Evolutionary conservation across 2,329 filamentous ascomycete species (phyloP).

Genomic region (Beauveria caledonica): DNA sequence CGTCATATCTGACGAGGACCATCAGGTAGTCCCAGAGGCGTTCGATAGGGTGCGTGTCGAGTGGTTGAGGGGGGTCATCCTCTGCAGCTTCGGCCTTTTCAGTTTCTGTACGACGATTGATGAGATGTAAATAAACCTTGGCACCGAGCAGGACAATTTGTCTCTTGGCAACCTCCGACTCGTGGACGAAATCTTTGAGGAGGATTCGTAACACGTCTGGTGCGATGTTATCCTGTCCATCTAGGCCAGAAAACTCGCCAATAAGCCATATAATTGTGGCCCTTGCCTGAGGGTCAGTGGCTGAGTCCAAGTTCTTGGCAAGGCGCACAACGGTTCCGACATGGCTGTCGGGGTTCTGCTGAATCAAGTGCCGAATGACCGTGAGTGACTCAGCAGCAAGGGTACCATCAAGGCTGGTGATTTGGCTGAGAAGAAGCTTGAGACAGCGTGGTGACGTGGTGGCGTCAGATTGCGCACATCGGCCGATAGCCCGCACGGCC

Average conservation of each 20-base stretch:
- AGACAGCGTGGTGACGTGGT: constrained; percentile 71
- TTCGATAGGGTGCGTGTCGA: constrained; percentile 55
- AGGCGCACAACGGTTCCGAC: constrained; percentile 78
- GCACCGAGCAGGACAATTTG: constrained; percentile 89
- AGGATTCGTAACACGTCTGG: constrained; percentile 86
- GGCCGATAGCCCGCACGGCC: constrained; percentile 84
- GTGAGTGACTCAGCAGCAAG: constrained; percentile 89
- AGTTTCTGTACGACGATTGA: constrained; percentile 54
- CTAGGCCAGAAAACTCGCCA: constrained; percentile 78
- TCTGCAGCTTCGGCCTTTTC: constrained; percentile 28
- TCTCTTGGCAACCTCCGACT: constrained; percentile 77
- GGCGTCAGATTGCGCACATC: constrained; percentile 75
- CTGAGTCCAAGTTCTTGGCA: constrained; percentile 84
- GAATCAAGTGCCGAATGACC: constrained; percentile 90
- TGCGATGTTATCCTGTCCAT: constrained; percentile 80
- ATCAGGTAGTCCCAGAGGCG: constrained; percentile 79
- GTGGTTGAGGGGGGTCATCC: constrained; percentile 23
- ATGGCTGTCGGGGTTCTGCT: constrained; percentile 76
- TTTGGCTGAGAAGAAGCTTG: constrained; percentile 73
- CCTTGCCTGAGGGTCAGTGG: constrained; percentile 77
- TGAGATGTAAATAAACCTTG: constrained; percentile 90
- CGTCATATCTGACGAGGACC: constrained; percentile 82
- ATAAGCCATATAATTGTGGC: constrained; percentile 97
- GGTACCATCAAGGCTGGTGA: constrained; percentile 78
- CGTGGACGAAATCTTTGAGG: constrained; percentile 73